Conservation (phyloP, 306 rosid species). For the Quercus cerris region DNA sequence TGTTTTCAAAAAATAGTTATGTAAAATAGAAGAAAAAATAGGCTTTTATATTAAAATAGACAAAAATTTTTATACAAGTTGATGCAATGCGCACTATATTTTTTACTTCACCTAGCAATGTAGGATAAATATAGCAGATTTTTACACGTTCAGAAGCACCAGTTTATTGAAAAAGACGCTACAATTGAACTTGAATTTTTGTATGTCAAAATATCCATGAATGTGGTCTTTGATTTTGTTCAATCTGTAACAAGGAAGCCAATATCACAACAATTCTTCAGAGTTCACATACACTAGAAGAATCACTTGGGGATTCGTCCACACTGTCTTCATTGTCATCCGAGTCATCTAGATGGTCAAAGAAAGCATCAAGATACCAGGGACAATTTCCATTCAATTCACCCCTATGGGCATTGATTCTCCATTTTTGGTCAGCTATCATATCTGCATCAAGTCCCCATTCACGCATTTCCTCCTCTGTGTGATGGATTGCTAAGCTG, state of each 20-base stretch:
- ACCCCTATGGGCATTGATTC: constrained; percentile 59
- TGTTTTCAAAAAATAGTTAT: too few relatives aligned
- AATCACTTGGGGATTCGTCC: constrained; percentile 16
- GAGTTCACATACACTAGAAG: constrained; percentile 14
- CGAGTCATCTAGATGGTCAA: constrained; percentile 62
- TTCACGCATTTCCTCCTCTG: constrained; percentile 57
- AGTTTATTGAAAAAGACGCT: not conserved
- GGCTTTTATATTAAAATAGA: not conserved
- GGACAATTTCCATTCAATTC: constrained; percentile 44
- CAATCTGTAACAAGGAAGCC: not conserved
- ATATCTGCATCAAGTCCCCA: constrained; percentile 91
- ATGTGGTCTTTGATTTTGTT: not conserved
- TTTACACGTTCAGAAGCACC: not conserved
- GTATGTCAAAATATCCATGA: not conserved
- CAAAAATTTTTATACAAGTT: not conserved
- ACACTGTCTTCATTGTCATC: constrained; percentile 41
- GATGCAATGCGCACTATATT: not conserved
- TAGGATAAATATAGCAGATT: not conserved
- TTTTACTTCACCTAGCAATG: not conserved
- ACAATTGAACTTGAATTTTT: not conserved
- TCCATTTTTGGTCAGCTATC: constrained; percentile 86
- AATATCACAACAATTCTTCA: not conserved
- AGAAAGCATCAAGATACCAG: constrained; percentile 66
- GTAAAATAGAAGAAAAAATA: too few relatives aligned
- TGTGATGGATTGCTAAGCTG: constrained; percentile 86